phyloP scores from a whole-genome alignment of 805 yeast genomes.

The Hanseniaspora meyeri region DNA sequence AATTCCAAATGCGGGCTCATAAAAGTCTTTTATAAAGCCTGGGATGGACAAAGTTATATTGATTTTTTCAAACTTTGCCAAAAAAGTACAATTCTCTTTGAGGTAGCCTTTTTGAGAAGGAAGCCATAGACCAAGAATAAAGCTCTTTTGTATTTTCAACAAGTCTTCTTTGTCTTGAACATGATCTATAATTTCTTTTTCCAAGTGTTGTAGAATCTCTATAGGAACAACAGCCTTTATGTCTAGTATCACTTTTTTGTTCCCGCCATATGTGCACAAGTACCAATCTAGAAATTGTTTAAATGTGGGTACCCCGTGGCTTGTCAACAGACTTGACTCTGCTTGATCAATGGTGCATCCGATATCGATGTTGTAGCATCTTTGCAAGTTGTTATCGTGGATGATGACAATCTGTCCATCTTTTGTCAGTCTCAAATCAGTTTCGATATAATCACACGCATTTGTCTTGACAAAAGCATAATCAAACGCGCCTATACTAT shows the following conservation, averaged over 20 bases:
- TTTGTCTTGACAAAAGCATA: conserved; percentile 34
- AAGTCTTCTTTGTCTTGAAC: conserved; percentile 24
- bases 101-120: conserved; percentile 34
- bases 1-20: conserved; percentile 33
- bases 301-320: conserved; percentile 32
- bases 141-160: conserved; percentile 33
- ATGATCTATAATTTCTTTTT: conserved; percentile 28
- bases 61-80: neutral
- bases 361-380: conserved; percentile 34
- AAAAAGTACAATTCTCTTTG: conserved; percentile 22
- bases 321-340: conserved; percentile 24
- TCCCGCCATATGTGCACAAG: conserved; percentile 21
- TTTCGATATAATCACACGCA: conserved; percentile 36
- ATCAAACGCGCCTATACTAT: conserved; percentile 35
- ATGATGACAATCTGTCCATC: conserved; percentile 45
- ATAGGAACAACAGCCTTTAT: conserved; percentile 38
- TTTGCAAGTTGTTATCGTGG: conserved; percentile 41
- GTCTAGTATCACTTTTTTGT: conserved; percentile 37
- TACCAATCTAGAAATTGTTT: conserved; percentile 31
- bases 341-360: conserved; percentile 28
- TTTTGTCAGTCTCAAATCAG: conserved; percentile 42
- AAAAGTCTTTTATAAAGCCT: conserved; percentile 27
- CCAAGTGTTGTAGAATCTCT: conserved; percentile 31
- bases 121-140: conserved; percentile 45
- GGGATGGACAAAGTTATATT: conserved; percentile 22